phyloP scores from a whole-genome alignment of 1,139 yeast genomes.

The Kluyveromyces sp. region DNA sequence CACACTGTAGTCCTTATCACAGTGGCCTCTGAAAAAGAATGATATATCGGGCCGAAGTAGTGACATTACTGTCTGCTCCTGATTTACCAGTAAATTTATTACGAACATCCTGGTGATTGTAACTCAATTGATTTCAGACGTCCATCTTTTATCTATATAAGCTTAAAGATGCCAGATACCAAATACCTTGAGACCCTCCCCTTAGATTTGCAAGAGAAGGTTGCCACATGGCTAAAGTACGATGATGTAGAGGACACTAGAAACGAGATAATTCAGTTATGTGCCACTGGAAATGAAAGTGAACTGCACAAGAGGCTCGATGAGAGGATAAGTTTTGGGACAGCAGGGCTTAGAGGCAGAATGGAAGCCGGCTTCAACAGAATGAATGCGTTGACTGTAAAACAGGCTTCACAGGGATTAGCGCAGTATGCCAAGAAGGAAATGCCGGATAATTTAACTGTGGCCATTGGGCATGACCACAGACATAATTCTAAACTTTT shows the following conservation, averaged over 20 bases:
- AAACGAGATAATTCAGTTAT: constrained; percentile 48
- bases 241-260: constrained; percentile 47
- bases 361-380: constrained; percentile 90
- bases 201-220: constrained; percentile 13
- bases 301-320: constrained; percentile 44
- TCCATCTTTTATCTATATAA: too few species aligned
- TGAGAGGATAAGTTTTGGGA: constrained; percentile 72
- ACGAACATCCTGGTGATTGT: too few species aligned
- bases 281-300: constrained; percentile 34
- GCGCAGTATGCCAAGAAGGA: constrained; percentile 49
- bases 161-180: background rate
- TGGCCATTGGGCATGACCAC: constrained; percentile 91
- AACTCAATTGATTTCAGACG: too few species aligned
- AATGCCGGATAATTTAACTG: constrained; percentile 37
- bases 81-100: too few species aligned
- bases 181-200: constrained; percentile 13
- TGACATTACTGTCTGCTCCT: too few species aligned
- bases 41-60: too few species aligned
- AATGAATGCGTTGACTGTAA: constrained; percentile 83
- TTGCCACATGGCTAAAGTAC: constrained; percentile 22
- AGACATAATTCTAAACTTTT: constrained; percentile 71
- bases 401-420: constrained; percentile 90
- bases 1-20: too few species aligned
- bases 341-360: constrained; percentile 80
- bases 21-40: too few species aligned